Base-by-base conservation (phyloP, 768 basidiomycete species). In the Hysterangium stoloniferum region DNA sequence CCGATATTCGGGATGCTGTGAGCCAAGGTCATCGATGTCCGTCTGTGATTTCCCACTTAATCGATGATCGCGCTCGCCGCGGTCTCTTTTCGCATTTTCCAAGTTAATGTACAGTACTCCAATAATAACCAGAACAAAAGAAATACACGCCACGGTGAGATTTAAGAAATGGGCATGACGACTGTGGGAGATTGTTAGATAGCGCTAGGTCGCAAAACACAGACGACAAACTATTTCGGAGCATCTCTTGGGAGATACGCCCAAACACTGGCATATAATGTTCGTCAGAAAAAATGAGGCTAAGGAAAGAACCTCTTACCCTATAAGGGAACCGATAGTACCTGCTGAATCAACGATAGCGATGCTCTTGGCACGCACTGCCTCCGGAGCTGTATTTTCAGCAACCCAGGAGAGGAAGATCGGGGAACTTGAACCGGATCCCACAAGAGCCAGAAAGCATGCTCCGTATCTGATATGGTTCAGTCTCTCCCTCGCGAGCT, bases 361-460 rank as follows among this genome's bases (percentile, higher is more conserved):
- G 20, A 70, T 71, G 1, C 66, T 66, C 12, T 74, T 68, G 2
- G 73, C 73, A 37, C 69, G 63, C 51, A 75, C 67, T 6, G 75
- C 75, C 53, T 75, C 72, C 2, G 74, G 75, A 1, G 72, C 70
- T 2, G 74, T 69, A 52, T 76, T 76, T 52, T 74, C 73, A n/a
- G 71, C 69, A 15, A 62, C 73, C 75, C 75, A 75, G 4, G 71
- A 64, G 20, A 75, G 59, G 37, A 69, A 62, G 62, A 74, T 58
- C 4, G 74, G 74, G 1, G 66, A 72, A 40, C 63, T 61, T 6
- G 70, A 63, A 29, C 64, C 64, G 5, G 66, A 68, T 1, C 72
- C 73, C 22, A 67, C 62, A 20, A 74, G 56, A 2, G 63, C 65
- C n/a, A 76, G 57, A 57, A 76, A 76, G 53, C 73, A 74, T 3